phyloP scores from a whole-genome alignment of 768 basidiomycete genomes.

The Tylopilus subfusipes region DNA sequence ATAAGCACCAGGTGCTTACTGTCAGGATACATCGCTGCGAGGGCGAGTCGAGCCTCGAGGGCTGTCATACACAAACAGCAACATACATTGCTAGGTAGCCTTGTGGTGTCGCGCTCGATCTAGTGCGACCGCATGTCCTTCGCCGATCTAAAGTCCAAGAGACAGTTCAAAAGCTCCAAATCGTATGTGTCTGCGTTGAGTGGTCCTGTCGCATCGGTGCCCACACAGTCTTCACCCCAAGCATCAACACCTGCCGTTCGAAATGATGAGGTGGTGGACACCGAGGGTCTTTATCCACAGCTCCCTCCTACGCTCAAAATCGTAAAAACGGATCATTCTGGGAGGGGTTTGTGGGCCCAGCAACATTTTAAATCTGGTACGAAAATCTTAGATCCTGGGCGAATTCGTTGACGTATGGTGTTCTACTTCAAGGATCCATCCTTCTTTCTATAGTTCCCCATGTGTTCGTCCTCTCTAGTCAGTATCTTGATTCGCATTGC shows the following conservation, averaged over 20 bases:
- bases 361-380: constrained; percentile 37
- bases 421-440: constrained; percentile 46
- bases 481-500: constrained; percentile 60
- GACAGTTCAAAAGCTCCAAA: constrained; percentile 29
- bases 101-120: no score
- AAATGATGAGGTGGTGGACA: constrained; percentile 3
- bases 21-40: no score
- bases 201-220: constrained; percentile 18
- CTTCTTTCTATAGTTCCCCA: constrained; percentile 59
- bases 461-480: constrained; percentile 60
- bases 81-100: not conserved
- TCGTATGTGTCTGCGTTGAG: constrained; percentile 35
- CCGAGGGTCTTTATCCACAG: constrained; percentile 18
- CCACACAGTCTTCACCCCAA: constrained; percentile 26
- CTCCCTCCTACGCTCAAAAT: constrained; percentile 44
- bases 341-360: constrained; percentile 47
- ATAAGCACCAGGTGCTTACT: no score
- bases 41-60: no score
- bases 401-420: not conserved
- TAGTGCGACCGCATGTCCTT: constrained; percentile 34
- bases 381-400: not conserved
- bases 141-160: constrained; percentile 29
- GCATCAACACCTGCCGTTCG: constrained; percentile 5
- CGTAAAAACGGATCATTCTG: constrained; percentile 33
- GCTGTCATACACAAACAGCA: not conserved